phyloP scores from a whole-genome alignment of 2,329 filamentous ascomycete species.

The Fusarium avenaceum region DNA sequence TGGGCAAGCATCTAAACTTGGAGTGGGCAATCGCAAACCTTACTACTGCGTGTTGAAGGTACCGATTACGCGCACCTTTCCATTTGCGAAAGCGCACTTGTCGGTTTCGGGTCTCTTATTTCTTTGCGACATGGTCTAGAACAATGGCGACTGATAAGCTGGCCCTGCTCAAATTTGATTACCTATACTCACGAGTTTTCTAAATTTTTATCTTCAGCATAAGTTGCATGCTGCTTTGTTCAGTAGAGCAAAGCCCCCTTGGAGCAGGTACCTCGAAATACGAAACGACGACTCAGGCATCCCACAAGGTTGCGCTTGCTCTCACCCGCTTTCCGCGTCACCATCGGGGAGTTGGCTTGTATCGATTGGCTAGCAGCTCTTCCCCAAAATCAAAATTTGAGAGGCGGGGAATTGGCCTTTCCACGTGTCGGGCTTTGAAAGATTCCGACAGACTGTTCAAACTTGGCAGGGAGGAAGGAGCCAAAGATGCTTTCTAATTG shows the following conservation, averaged over 20 bases:
- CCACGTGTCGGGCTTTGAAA: constrained; percentile 34
- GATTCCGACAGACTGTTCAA: constrained; percentile 12
- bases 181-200: background rate
- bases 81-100: constrained; percentile 25
- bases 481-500: constrained; percentile 14
- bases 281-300: constrained; percentile 30
- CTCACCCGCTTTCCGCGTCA: constrained; percentile 17
- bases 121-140: constrained; percentile 18
- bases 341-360: constrained; percentile 18
- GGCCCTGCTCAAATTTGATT: background rate
- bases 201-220: background rate
- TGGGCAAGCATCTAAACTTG: constrained; percentile 39
- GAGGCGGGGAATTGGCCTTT: constrained; percentile 33
- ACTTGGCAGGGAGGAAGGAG: constrained; percentile 6
- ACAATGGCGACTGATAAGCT: background rate
- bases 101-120: constrained; percentile 11
- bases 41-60: background rate
- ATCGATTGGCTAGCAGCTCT: constrained; percentile 27
- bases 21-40: constrained; percentile 19
- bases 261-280: background rate
- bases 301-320: constrained; percentile 2
- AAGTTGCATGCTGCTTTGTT: background rate
- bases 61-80: constrained; percentile 21
- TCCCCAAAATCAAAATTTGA: constrained; percentile 18
- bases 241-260: background rate